Percentiles rank a stretch among this genome's conserved stretches.
phyloP scores from a whole-genome alignment of 2,329 filamentous ascomycete species.

The Cladosporium sp. region DNA sequence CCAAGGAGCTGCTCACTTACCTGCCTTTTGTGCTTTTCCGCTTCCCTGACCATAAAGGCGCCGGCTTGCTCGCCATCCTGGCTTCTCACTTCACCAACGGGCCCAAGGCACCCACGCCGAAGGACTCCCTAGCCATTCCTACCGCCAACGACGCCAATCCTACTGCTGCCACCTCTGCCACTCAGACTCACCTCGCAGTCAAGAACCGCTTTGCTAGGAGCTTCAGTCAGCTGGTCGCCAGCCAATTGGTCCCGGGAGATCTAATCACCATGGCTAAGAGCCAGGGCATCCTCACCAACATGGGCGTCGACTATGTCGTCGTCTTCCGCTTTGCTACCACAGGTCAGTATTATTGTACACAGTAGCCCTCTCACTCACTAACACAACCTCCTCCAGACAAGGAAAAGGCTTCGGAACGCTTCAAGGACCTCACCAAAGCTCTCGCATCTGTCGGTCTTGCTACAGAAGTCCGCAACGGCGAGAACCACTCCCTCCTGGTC shows the following conservation, averaged over 20 bases:
- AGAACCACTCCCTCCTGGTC: conserved; percentile 73
- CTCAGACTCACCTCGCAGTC: conserved; percentile 2
- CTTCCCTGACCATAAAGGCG: conserved; percentile 15
- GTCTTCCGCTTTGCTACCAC: conserved; percentile 71
- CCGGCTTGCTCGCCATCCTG: conserved; percentile 18
- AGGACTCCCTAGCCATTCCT: conserved; percentile 10
- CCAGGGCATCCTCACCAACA: conserved; percentile 51
- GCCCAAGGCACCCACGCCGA: conserved; percentile 9
- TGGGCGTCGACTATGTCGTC: conserved; percentile 86
- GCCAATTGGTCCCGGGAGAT: conserved; percentile 33
- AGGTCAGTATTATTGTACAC: conserved; percentile 49
- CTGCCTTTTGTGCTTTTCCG: conserved; percentile 13
- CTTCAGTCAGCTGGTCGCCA: conserved; percentile 36
- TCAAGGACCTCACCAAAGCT: conserved; percentile 74
- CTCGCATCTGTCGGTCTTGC: conserved; percentile 79
- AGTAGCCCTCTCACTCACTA: background rate
- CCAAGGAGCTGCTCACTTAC: conserved; percentile 9
- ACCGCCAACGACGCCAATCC: background rate
- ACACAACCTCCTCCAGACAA: conserved; percentile 54
- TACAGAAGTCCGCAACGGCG: conserved; percentile 82
- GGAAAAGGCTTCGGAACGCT: conserved; percentile 69
- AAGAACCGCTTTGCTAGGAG: conserved; percentile 24
- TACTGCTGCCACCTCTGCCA: background rate
- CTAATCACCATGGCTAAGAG: conserved; percentile 37
- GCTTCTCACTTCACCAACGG: conserved; percentile 6